Base-by-base conservation (phyloP, 371 early-diverging fungal genomes). In the Phascolomyces articulosus region DNA sequence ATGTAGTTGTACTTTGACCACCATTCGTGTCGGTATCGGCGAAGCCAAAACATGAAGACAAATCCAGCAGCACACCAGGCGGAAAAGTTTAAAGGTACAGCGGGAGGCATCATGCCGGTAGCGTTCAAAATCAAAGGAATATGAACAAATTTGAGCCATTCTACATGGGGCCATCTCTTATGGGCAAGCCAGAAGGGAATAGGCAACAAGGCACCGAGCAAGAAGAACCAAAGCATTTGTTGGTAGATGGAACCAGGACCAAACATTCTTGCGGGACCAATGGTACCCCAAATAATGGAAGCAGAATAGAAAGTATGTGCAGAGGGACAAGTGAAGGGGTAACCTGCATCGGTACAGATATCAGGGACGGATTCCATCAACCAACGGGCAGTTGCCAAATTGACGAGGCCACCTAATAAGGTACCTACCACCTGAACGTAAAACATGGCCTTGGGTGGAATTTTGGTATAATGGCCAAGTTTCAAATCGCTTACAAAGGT, bases 371-470 rank as follows among this genome's bases (percentile, higher is more conserved):
- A 77, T 29, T 78, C 78, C 75, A 92, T 78, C 18, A 91, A 72
- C 87, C 85, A 90, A n/a, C 75, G 82, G 58, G 88, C 87, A 27
- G 87, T 82, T n/a, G 71, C 78, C 15, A 89, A 71, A 66, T 90
- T 90, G 62, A 92, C 68, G 21, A 86, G n/a, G 40, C 85, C 86
- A 62, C 82, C 83, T 55, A 91, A 55, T 6, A 79, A 18, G 18
- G 91, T 89, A 56, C 80, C 83, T 0, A 83, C 71, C 31, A 83
- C 67, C 65, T 92, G 92, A 66, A 79, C 82, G 38, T 79, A 58
- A 47, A 90, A 88, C 85, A 92, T 90, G 51, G 86, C 87, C 16
- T 84, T 70, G 1, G 92, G 92, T 34, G 92, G 92, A 4, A 91
- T 77, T 66, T 84, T 77, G 64, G 85, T 84, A 67, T 92, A 87